Base-by-base conservation (phyloP, 2,329 filamentous ascomycete species). In the Nakataea oryzae region DNA sequence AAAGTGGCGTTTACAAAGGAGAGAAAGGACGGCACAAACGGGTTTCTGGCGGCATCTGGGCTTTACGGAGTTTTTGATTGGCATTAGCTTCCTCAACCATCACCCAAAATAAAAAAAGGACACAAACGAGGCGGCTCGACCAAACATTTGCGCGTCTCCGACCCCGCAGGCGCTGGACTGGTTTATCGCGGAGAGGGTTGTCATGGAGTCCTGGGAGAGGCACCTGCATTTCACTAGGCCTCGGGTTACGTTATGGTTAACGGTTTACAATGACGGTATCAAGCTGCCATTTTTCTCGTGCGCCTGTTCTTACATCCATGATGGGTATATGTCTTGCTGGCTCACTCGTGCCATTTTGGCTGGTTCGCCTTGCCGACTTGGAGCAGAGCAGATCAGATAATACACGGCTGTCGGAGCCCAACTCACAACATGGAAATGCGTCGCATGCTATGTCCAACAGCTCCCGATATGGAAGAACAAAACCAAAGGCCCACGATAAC, bases 1-100 rank as follows among this genome's bases (percentile, higher is more conserved):
- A 82, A 75, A 59, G 50, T 32, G n/a, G 34, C 56, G 63, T 62
- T 63, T 63, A 65, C 61, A 65, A 68, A 65, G 63, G 64, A 63
- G 69, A 66, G 68, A 71, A 62, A 29, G 54, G 50, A 68, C 65
- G 66, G 66, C 63, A 67, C 69, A 67, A 67, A 34, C 50, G 60
- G 60, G 54, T 61, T 61, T 57, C 54, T 61, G 54, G 60, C 54
- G 60, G 60, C 60, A 61, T 61, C 60, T 57, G 60, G 60, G 60
- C 60, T 61, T 61, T 50, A 61, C 60, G 60, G 60, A 61, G 60
- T 61, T 61, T 61, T 61, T 61, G 60, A 61, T 61, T 61, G 60
- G 54, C 54, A 61, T 61, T 61, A 61, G 60, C 60, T 61, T 61
- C 60, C 58, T 60, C 58, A 54, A 58, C 58, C 47, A 60, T 60